Conservation (phyloP, 306 rosid genomes). For the Cicer chorassanicum region DNA sequence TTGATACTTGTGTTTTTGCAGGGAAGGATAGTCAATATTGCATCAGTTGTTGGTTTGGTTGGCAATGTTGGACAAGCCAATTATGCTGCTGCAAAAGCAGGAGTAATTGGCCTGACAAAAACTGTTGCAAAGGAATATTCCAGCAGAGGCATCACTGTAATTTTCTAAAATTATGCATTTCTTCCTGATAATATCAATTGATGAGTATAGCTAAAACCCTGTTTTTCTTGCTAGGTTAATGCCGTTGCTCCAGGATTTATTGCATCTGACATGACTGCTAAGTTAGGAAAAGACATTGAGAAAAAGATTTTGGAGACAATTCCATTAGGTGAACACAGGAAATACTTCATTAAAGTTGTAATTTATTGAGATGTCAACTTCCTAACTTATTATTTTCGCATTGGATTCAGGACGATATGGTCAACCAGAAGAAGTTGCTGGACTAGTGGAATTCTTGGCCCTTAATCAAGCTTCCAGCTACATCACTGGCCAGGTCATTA, state of each 20-base stretch:
- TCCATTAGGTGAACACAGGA: constrained; percentile 73
- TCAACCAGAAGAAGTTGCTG: constrained; percentile 96
- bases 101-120: constrained; percentile 95
- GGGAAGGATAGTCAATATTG: constrained; percentile 95
- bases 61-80: constrained; percentile 98
- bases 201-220: constrained; percentile 35
- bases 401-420: constrained; percentile 84
- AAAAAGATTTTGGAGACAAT: constrained; percentile 80
- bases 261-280: constrained; percentile 97
- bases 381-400: constrained; percentile 25
- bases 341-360: constrained; percentile 11
- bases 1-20: constrained; percentile 46
- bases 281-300: constrained; percentile 83
- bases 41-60: constrained; percentile 93
- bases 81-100: constrained; percentile 98
- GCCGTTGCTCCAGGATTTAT: constrained; percentile 98
- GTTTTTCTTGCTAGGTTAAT: constrained; percentile 70
- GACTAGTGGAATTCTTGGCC: constrained; percentile 94
- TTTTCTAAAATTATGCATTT: constrained; percentile 34
- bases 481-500: constrained; percentile 90
- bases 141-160: constrained; percentile 87
- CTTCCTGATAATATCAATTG: constrained; percentile 14
- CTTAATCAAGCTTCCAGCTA: constrained; percentile 86
- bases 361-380: constrained; percentile 30
- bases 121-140: constrained; percentile 88